Base-by-base conservation (phyloP, 208 protist genomes). In the Trypanosoma mega region DNA sequence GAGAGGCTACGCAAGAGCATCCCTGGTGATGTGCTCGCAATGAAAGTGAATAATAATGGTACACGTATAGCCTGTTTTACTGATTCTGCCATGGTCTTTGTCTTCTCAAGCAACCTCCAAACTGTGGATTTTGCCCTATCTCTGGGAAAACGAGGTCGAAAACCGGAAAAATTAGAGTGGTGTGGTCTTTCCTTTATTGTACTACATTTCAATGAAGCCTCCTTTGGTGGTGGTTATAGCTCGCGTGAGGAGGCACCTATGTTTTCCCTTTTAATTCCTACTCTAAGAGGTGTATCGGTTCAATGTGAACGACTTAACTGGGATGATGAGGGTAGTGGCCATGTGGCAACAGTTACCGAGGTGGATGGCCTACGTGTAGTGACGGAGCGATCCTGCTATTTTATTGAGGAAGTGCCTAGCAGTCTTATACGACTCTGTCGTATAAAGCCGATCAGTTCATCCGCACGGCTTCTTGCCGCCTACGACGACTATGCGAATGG, bases 291-390 rank as follows among this genome's bases (percentile, higher is more conserved):
- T 26, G 64, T 66, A 29, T 60, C 50, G 7, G 56, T 78, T 47
- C 66, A 57, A 23, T 75, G 67, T 44, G 79, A 68, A 49, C 63
- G 67, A 0, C 53, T 79, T 18, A 72, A 81, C 54, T 79, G 75
- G 75, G 61, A 63, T 2, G 26, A 51, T 2, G 78, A 73, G 51
- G 64, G 71, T 48, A 69, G 70, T 37, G 78, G 78, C 26, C 50
- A 72, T 49, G 33, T 52, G 29, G 48, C n/a, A 6, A 63, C 57
- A 18, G 57, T 54, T 12, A 63, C 63, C 0, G 68, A 83, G 48
- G 55, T 54, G 16, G 72, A 79, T 62, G 76, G 76, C 16, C 68
- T 71, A 21, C 68, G 72, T 9, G 29, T 83, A 21, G 39, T 79
- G 27, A 71, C 72, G 12, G 68, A 75, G 29, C 48, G 29, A 0